These are phyloP conservation scores for Colletotrichum sp. DNA, from an alignment of 2,329 filamentous ascomycete species.

Conservation along the genomic window DNA sequence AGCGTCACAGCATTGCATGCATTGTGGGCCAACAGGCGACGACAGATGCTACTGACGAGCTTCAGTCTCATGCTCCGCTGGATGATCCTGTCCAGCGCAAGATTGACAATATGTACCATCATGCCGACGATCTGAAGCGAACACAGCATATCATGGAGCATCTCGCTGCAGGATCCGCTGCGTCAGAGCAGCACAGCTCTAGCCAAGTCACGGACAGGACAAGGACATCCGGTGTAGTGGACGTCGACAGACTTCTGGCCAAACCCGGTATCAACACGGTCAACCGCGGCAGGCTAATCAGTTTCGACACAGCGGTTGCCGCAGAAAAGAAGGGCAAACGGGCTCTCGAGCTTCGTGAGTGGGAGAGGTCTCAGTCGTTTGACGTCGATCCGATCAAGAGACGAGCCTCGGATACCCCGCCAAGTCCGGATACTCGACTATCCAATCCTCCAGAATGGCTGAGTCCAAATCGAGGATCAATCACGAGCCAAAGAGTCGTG, in stretches of 20 bases:
- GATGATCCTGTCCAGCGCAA: constrained; percentile 25
- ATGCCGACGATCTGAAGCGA: constrained; percentile 37
- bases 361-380: constrained; percentile 2
- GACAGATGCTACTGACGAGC: neutral
- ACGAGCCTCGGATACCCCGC: neutral
- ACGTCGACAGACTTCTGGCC: neutral
- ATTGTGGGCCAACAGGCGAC: constrained; percentile 20
- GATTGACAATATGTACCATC: constrained; percentile 35
- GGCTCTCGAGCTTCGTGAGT: neutral
- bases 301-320: neutral
- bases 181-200: neutral
- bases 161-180: constrained; percentile 28
- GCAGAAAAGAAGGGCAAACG: neutral
- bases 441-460: constrained; percentile 1
- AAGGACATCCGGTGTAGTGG: too few relatives aligned
- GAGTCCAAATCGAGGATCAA: neutral
- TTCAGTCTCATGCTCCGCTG: neutral
- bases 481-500: neutral
- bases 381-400: constrained; percentile 13
- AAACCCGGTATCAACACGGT: neutral
- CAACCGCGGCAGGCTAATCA: neutral
- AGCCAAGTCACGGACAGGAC: neutral
- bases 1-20: constrained; percentile 38
- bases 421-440: neutral
- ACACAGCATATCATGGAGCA: constrained; percentile 39